phyloP scores from a whole-genome alignment of 805 yeast genomes.

The Metschnikowia baotianmanensis region DNA sequence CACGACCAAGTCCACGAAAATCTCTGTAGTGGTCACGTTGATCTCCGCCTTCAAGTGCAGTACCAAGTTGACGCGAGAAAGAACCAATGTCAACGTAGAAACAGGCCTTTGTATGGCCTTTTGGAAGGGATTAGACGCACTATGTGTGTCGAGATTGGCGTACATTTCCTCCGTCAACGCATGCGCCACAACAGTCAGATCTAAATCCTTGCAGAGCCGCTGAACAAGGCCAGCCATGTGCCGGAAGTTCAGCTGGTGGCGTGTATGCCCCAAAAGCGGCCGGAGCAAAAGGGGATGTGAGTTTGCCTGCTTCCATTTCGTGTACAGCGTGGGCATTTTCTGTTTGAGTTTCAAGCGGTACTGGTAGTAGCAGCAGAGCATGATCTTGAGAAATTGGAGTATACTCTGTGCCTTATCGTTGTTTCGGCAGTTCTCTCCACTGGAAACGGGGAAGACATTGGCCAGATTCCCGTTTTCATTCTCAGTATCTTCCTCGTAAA shows the following conservation, averaged over 20 bases:
- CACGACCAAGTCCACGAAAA: conserved; percentile 39
- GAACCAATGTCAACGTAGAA: conserved; percentile 27
- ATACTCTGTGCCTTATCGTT: conserved; percentile 53
- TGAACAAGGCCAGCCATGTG: conserved; percentile 30
- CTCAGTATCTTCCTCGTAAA: conserved; percentile 34
- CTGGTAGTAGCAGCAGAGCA: conserved; percentile 59
- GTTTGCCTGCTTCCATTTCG: conserved; percentile 43
- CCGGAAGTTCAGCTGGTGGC: conserved; percentile 47
- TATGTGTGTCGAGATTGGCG: conserved; percentile 21
- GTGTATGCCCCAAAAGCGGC: conserved; percentile 58
- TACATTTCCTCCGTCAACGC: conserved; percentile 21
- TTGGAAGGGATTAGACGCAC: conserved; percentile 33
- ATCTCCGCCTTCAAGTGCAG: conserved; percentile 26
- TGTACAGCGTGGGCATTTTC: conserved; percentile 46
- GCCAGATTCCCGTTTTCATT: conserved; percentile 36
- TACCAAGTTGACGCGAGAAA: conserved; percentile 19
- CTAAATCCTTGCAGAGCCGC: conserved; percentile 16
- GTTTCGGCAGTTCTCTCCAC: conserved; percentile 28
- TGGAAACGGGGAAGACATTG: conserved; percentile 30
- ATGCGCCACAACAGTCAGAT: conserved; percentile 4
- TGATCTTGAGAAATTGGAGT: conserved; percentile 50
- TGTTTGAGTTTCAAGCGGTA: conserved; percentile 43
- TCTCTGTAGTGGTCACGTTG: conserved; percentile 38
- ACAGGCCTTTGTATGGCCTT: conserved; percentile 40
- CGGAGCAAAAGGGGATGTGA: conserved; percentile 48